Conservation (phyloP, 192 early-diverging fungal genomes). For the Mortierella alpina region DNA sequence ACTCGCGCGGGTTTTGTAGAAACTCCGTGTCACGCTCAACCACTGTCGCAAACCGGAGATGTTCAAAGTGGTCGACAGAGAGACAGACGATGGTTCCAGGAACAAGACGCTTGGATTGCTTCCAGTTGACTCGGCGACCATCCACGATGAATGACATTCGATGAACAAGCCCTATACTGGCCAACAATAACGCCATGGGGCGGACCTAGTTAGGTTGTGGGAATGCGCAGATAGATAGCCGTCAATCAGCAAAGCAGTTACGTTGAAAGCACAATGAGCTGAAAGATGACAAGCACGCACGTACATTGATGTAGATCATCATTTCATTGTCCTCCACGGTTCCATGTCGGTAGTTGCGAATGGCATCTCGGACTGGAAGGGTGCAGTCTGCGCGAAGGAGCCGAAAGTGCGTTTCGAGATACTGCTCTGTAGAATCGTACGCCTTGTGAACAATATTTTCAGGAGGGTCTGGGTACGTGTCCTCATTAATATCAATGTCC, state of each 20-base stretch:
- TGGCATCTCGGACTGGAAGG: conserved; percentile 61
- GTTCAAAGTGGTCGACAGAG: conserved; percentile 61
- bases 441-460: conserved; percentile 54
- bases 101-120: conserved; percentile 62
- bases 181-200: conserved; percentile 58
- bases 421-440: conserved; percentile 61
- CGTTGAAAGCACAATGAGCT: neutral
- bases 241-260: neutral
- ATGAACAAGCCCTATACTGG: conserved; percentile 53
- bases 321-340: conserved; percentile 34
- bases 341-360: conserved; percentile 33
- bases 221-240: neutral
- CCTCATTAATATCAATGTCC: conserved; percentile 20
- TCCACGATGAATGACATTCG: conserved; percentile 61
- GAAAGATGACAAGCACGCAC: neutral
- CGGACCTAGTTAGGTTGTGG: conserved; percentile 39
- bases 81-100: conserved; percentile 66
- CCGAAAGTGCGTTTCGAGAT: conserved; percentile 62
- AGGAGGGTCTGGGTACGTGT: conserved; percentile 55
- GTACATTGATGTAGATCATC: conserved; percentile 39
- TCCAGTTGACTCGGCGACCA: conserved; percentile 58
- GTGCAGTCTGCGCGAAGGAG: conserved; percentile 66
- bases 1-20: conserved; percentile 30
- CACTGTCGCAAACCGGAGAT: conserved; percentile 60
- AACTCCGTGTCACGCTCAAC: conserved; percentile 50